phyloP scores from a whole-genome alignment of 148 eudicot genomes.

The Silene uniflora region DNA sequence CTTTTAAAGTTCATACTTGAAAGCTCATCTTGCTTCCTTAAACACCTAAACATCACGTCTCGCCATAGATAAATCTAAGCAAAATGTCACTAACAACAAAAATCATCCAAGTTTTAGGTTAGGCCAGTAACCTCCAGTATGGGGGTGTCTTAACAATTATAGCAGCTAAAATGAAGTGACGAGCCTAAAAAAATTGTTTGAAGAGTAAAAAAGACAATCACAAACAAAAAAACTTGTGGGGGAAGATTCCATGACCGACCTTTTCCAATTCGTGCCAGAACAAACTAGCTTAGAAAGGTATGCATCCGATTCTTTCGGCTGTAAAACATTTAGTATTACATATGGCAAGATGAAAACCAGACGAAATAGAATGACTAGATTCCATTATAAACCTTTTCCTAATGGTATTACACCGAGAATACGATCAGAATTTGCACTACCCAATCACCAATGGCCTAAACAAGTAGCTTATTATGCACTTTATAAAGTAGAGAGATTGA shows the following conservation, averaged over 20 bases:
- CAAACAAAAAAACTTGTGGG: not conserved
- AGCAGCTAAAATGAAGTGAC: not conserved
- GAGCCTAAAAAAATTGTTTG: not conserved
- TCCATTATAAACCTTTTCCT: not conserved
- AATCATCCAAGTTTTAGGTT: not conserved
- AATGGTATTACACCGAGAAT: not conserved
- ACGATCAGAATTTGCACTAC: slow-evolving; percentile 4
- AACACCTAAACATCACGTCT: not conserved
- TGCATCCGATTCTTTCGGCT: not conserved
- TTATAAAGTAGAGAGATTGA: slow-evolving; percentile 19
- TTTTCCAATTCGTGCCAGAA: not conserved
- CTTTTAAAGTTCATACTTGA: not conserved
- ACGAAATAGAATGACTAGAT: slow-evolving; percentile 4
- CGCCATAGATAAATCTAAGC: not conserved
- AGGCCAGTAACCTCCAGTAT: not conserved
- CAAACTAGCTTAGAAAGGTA: not conserved
- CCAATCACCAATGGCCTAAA: slow-evolving; percentile 11
- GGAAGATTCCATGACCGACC: not conserved
- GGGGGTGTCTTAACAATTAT: not conserved
- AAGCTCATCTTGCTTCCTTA: not conserved
- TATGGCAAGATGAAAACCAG: slow-evolving; percentile 2
- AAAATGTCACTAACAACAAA: not conserved
- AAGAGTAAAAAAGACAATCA: not conserved
- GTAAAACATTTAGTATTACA: not conserved
- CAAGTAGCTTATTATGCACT: slow-evolving; percentile 3